Conservation (phyloP, 163 green algal genomes). For the Chloroidium sp. region DNA sequence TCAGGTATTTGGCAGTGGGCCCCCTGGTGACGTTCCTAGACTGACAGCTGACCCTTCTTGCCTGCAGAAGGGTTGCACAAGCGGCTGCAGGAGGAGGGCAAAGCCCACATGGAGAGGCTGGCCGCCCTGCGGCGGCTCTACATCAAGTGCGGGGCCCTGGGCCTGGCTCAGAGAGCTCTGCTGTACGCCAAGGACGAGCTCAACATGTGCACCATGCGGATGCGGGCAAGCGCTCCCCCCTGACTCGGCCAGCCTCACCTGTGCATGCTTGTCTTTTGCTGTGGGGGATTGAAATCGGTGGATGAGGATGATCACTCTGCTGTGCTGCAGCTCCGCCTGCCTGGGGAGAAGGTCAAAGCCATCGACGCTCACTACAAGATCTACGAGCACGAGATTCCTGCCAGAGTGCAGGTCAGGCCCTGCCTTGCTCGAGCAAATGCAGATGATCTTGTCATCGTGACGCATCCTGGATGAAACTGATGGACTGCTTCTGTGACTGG, state of each 20-base stretch:
- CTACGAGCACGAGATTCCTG: slow-evolving; percentile 38
- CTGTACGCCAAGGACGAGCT: slow-evolving; percentile 87
- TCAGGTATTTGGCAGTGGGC: too few relatives aligned
- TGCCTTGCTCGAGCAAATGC: too few relatives aligned
- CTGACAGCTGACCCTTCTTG: too few relatives aligned
- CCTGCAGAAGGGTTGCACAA: background rate
- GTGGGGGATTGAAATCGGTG: background rate
- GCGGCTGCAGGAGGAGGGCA: slow-evolving; percentile 14
- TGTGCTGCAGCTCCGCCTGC: slow-evolving; percentile 29
- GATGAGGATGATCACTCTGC: background rate
- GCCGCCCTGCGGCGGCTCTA: slow-evolving; percentile 48
- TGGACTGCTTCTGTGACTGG: too few relatives aligned
- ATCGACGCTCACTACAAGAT: slow-evolving; percentile 51
- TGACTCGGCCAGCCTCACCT: background rate
- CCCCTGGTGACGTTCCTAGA: too few relatives aligned
- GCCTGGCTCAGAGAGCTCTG: slow-evolving; percentile 47
- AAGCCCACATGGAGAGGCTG: slow-evolving; percentile 45
- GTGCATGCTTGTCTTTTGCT: background rate
- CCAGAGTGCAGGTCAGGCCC: background rate
- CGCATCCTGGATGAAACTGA: too few relatives aligned
- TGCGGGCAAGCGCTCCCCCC: slow-evolving; percentile 19
- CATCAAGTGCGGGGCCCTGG: slow-evolving; percentile 34
- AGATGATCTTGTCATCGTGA: too few relatives aligned
- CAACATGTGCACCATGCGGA: slow-evolving; percentile 65
- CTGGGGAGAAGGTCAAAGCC: slow-evolving; percentile 34